Evolutionary conservation across 345 rosid species (phyloP).

Genomic region (Heritiera fomes): DNA sequence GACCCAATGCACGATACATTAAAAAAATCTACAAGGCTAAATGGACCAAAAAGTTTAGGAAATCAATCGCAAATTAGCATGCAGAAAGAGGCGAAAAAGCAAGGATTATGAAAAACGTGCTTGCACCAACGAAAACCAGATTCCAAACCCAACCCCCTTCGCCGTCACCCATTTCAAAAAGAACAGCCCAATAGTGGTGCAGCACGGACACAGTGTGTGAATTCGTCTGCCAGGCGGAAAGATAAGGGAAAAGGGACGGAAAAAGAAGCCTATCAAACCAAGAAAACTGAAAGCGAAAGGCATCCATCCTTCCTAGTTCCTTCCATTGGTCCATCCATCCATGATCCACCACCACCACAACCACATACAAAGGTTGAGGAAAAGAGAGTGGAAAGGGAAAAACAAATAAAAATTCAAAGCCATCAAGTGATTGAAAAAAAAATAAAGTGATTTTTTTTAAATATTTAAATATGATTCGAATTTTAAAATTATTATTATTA

Average conservation of each 20-base stretch:
- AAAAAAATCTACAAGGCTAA: not conserved
- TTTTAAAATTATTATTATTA: too few relatives aligned
- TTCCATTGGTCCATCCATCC: not conserved
- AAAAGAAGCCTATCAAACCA: not conserved
- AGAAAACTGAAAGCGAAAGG: not conserved
- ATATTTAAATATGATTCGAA: too few relatives aligned
- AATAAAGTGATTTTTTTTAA: too few relatives aligned
- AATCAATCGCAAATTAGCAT: not conserved
- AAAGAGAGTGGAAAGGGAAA: constrained; percentile 10
- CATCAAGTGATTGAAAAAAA: too few relatives aligned
- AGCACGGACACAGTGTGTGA: not conserved
- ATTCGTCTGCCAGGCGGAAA: not conserved
- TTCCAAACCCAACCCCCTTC: not conserved
- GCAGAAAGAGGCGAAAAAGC: not conserved
- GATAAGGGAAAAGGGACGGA: not conserved
- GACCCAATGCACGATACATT: not conserved
- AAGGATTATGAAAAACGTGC: not conserved
- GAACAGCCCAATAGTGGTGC: not conserved
- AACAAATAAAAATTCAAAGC: not conserved
- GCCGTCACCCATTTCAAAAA: not conserved
- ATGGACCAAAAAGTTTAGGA: not conserved
- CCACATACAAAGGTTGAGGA: constrained; percentile 36
- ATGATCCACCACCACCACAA: constrained; percentile 20
- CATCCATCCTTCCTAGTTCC: not conserved
- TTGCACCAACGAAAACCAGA: not conserved